phyloP scores from a whole-genome alignment of 2,329 filamentous ascomycete genomes.

The Colletotrichum truncatum region DNA sequence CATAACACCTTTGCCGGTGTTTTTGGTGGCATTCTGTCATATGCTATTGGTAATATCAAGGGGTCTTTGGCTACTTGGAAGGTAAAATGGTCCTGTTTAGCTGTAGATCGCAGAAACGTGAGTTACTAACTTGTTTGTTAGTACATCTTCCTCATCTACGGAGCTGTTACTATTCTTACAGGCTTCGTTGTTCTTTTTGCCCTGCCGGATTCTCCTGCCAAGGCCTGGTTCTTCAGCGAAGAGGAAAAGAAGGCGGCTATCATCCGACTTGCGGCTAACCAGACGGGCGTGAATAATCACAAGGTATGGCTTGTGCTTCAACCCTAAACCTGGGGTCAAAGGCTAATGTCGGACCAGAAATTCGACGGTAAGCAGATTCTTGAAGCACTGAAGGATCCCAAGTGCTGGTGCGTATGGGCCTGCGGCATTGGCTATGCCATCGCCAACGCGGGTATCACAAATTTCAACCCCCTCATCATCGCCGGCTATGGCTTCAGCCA shows the following conservation, averaged over 20 bases:
- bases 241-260: slow-evolving; percentile 74
- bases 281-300: slow-evolving; percentile 75
- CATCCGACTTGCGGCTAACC: slow-evolving; percentile 77
- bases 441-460: slow-evolving; percentile 75
- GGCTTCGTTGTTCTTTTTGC: slow-evolving; percentile 68
- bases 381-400: slow-evolving; percentile 57
- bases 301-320: slow-evolving; percentile 42
- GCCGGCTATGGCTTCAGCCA: slow-evolving; percentile 68
- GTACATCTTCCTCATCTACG: slow-evolving; percentile 70
- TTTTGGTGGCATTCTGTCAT: slow-evolving; percentile 64
- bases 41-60: slow-evolving; percentile 40
- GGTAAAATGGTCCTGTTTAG: slow-evolving; percentile 56
- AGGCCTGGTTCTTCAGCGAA: slow-evolving; percentile 66
- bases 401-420: slow-evolving; percentile 67
- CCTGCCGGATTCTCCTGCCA: slow-evolving; percentile 62
- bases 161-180: slow-evolving; percentile 66
- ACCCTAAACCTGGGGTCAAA: not conserved
- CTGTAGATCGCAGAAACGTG: slow-evolving; percentile 30
- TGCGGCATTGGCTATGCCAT: slow-evolving; percentile 71
- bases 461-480: slow-evolving; percentile 70
- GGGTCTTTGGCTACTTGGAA: slow-evolving; percentile 31
- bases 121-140: slow-evolving; percentile 39
- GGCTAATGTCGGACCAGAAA: slow-evolving; percentile 47
- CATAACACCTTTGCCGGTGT: slow-evolving; percentile 53
- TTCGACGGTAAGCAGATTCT: slow-evolving; percentile 75